Base-by-base conservation (phyloP, 192 early-diverging fungal genomes). In the Umbelopsis sp. region DNA sequence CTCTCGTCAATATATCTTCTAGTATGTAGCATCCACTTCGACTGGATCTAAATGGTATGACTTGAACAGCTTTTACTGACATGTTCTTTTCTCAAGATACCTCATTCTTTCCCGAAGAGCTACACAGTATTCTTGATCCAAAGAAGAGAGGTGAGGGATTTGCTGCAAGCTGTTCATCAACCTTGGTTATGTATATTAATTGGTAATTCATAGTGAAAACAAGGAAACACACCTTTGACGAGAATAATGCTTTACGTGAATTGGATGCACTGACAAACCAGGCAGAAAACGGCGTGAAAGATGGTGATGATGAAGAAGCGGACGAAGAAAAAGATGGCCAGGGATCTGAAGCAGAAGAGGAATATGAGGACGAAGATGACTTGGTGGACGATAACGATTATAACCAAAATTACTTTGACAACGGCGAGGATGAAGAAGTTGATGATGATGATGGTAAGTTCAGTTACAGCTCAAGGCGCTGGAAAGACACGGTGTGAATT, bases 351-450 rank as follows among this genome's bases (percentile, higher is more conserved):
- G 50, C 65, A 16, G 75, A 68, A 30, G 67, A 78, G 37, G 76
- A 78, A 52, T 67, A 68, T 53, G 72, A 68, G 6, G 72, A 74
- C 12, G 76, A 78, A 73, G 76, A 78, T 41, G 76, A 78, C 2
- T n/a, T 78, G 48, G 64, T 78, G 0, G 76, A 78, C 53, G 76
- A 78, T 30, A 79, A 79, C 65, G 78, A 79, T 41, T 79, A 79
- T 72, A 58, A 27, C 23, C 73, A 79, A 22, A 79, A 74, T 35
- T 79, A 79, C 78, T 79, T 79, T 75, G 78, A 79, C 49, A 75
- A 79, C 33, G 78, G 78, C 22, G 78, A 79, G 69, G 73, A 27
- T 9, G 78, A 79, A 44, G 73, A 75, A 58, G 21, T 69, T 68
- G 73, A 72, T 27, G 78, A 75, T 46, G 73, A 75, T 33, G 78